Evolutionary conservation across 2,329 filamentous ascomycete species (phyloP).

Genomic region (Sporothrix curviconia): DNA sequence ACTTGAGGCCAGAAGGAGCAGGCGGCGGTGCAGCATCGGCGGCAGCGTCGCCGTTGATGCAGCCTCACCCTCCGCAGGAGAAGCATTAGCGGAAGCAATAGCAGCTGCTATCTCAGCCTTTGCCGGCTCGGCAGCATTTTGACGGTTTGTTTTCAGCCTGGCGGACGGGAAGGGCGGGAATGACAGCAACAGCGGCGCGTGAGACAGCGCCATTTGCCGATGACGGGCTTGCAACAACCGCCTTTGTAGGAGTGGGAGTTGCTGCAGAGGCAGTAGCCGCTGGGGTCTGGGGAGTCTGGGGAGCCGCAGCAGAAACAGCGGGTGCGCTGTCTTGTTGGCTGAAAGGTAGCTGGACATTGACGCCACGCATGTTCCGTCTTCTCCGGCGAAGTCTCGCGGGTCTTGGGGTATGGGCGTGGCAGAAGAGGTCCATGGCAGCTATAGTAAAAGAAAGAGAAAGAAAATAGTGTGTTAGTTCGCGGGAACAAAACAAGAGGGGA

Average conservation of each 20-base stretch:
- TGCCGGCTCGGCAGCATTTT: not conserved
- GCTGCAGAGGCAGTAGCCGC: not conserved
- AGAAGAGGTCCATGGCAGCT: conserved; percentile 55
- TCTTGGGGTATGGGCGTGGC: conserved; percentile 45
- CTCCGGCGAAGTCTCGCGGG: conserved; percentile 38
- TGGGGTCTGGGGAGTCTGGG: not conserved
- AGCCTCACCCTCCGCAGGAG: not conserved
- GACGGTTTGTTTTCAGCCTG: not conserved
- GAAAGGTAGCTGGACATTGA: conserved; percentile 32
- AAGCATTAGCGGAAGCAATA: not conserved
- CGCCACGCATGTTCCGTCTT: conserved; percentile 29
- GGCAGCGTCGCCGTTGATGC: not conserved
- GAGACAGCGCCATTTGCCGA: conserved; percentile 18
- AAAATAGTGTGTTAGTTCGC: too few relatives aligned
- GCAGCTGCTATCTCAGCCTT: conserved; percentile 6
- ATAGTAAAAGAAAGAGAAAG: not conserved
- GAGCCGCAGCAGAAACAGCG: not conserved
- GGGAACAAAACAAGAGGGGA: too few relatives aligned
- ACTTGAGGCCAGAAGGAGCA: conserved; percentile 25
- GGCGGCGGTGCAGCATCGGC: conserved; percentile 14
- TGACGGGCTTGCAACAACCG: conserved; percentile 8
- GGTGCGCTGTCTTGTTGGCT: not conserved
- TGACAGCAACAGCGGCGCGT: conserved; percentile 40
- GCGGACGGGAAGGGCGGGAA: conserved; percentile 39
- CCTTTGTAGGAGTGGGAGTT: conserved; percentile 24